phyloP scores from a whole-genome alignment of 257 asterid genomes.

The Lavandula angustifolia region DNA sequence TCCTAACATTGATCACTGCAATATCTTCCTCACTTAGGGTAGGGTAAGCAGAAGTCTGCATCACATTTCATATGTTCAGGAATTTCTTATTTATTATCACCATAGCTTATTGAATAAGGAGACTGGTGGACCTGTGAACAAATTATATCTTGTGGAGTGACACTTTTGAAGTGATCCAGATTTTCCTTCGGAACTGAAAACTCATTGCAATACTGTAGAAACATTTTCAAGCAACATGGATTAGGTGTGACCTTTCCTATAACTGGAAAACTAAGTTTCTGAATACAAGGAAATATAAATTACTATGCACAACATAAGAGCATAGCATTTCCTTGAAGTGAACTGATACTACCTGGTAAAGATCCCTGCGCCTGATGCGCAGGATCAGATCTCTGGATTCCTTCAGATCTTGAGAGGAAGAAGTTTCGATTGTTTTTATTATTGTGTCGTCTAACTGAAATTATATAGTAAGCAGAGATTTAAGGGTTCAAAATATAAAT shows the following conservation, averaged over 20 bases:
- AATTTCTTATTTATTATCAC: conserved; percentile 13
- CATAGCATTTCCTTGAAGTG: conserved; percentile 7
- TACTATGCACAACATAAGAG: conserved; percentile 4
- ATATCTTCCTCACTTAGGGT: conserved; percentile 68
- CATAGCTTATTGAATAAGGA: conserved; percentile 10
- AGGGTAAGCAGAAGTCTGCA: conserved; percentile 58
- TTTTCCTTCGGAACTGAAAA: conserved; percentile 79
- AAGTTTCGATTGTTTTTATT: conserved; percentile 73
- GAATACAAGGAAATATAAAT: conserved; percentile 8
- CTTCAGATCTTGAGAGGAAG: conserved; percentile 58
- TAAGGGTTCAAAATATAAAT: conserved; percentile 18
- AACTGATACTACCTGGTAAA: conserved; percentile 63
- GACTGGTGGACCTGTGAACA: conserved; percentile 76
- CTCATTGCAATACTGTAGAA: conserved; percentile 82
- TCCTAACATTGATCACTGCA: conserved; percentile 68
- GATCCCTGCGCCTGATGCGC: conserved; percentile 81
- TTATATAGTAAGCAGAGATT: conserved; percentile 15
- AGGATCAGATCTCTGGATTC: conserved; percentile 82
- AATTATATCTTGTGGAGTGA: conserved; percentile 77
- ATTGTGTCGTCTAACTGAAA: conserved; percentile 88
- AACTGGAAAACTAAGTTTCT: conserved; percentile 21
- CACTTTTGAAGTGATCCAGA: conserved; percentile 59
- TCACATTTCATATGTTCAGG: conserved; percentile 32
- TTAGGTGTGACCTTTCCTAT: background rate
- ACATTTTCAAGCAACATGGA: conserved; percentile 24